A percentile compares a stretch with the other conserved stretches of the same genome.
phyloP scores from a whole-genome alignment of 2,329 filamentous ascomycete genomes.

The Arthrobotrys pseudoclavata region DNA sequence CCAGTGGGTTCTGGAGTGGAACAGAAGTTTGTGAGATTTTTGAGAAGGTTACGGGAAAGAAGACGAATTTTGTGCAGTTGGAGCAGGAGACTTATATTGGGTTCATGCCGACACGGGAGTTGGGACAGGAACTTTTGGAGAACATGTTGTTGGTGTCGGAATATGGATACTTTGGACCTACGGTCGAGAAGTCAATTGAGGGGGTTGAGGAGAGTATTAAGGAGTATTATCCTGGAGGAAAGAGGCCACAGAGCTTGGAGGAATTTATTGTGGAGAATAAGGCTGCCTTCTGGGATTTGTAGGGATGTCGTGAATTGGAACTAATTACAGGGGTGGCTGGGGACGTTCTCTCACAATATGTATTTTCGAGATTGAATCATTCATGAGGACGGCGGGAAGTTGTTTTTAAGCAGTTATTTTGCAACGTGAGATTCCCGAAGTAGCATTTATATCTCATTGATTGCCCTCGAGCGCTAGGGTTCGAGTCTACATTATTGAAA shows the following conservation, averaged over 20 bases:
- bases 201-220: slow-evolving; percentile 39
- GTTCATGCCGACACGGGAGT: slow-evolving; percentile 64
- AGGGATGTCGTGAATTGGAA: not conserved
- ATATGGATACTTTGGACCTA: slow-evolving; percentile 68
- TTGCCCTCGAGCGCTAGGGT: too few relatives aligned
- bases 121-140: slow-evolving; percentile 66
- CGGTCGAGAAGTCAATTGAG: slow-evolving; percentile 64
- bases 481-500: too few relatives aligned
- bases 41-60: slow-evolving; percentile 55
- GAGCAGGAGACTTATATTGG: slow-evolving; percentile 66
- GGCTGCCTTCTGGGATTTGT: slow-evolving; percentile 17
- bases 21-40: slow-evolving; percentile 52
- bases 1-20: slow-evolving; percentile 39
- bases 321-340: too few relatives aligned
- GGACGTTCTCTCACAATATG: too few relatives aligned
- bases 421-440: too few relatives aligned
- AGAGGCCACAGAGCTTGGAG: slow-evolving; percentile 41
- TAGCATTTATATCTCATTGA: too few relatives aligned
- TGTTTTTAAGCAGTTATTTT: too few relatives aligned
- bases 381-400: too few relatives aligned
- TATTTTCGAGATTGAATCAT: too few relatives aligned
- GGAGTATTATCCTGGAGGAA: slow-evolving; percentile 22
- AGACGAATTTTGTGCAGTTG: slow-evolving; percentile 62
- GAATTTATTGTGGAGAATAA: slow-evolving; percentile 46
- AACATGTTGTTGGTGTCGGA: slow-evolving; percentile 68